Conservation (phyloP, 768 basidiomycete genomes). For the Strobilomyces echinocephalus region DNA sequence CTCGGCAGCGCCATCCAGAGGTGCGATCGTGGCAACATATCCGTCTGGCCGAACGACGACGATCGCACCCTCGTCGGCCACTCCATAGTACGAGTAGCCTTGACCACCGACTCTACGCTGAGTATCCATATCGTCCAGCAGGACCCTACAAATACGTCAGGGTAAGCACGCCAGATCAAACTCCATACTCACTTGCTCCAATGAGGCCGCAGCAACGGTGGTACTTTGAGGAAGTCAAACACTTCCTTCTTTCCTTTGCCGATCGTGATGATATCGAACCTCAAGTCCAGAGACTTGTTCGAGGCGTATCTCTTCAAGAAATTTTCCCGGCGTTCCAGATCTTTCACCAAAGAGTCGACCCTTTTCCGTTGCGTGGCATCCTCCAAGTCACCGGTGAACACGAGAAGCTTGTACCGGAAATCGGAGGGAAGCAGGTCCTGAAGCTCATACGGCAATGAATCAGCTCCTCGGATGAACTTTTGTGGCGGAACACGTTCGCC, state of each 20-base stretch:
- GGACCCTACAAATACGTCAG: constrained; percentile 40
- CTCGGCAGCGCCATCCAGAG: constrained; percentile 35
- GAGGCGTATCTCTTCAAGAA: constrained; percentile 27
- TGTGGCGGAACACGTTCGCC: constrained; percentile 52
- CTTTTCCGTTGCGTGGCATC: constrained; percentile 18
- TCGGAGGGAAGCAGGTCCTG: constrained; percentile 48
- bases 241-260: constrained; percentile 30
- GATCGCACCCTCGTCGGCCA: constrained; percentile 25
- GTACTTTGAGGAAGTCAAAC: constrained; percentile 31
- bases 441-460: constrained; percentile 42
- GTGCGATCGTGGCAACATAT: constrained; percentile 54
- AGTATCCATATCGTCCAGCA: constrained; percentile 53
- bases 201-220: constrained; percentile 32
- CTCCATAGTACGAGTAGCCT: constrained; percentile 54
- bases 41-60: constrained; percentile 38
- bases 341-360: constrained; percentile 24
- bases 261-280: constrained; percentile 31
- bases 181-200: constrained; percentile 39
- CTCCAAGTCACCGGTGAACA: constrained; percentile 39
- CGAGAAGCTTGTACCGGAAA: constrained; percentile 44
- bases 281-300: constrained; percentile 17
- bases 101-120: constrained; percentile 43
- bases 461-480: constrained; percentile 42
- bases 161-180: background rate
- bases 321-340: constrained; percentile 22